Conservation (phyloP, 139 green algal genomes). For the Chlorella sp. region DNA sequence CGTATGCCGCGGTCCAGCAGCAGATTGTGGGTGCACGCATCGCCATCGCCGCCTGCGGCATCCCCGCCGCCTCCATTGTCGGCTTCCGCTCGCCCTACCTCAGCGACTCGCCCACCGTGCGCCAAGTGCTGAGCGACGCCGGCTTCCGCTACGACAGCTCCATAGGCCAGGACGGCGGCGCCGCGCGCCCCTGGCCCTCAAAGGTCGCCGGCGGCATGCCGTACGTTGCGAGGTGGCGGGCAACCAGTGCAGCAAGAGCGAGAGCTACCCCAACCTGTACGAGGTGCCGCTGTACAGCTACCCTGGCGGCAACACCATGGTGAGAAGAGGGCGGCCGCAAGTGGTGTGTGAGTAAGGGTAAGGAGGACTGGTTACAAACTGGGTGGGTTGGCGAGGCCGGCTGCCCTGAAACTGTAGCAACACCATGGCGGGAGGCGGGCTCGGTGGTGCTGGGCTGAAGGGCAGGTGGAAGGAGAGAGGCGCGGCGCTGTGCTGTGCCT, state of each 20-base stretch:
- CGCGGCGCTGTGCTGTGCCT: no score
- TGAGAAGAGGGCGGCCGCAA: neutral
- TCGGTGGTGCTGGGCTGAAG: no score
- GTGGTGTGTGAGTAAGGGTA: no score
- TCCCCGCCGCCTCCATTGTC: neutral
- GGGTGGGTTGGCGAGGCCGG: neutral
- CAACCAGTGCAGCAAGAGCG: conserved; percentile 15
- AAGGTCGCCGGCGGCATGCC: neutral
- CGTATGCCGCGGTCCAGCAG: neutral
- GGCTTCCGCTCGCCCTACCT: conserved; percentile 29
- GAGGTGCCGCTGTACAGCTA: no score
- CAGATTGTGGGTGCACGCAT: neutral
- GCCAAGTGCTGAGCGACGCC: conserved; percentile 6
- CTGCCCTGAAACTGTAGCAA: no score
- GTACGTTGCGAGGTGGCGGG: conserved; percentile 18
- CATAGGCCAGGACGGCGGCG: neutral
- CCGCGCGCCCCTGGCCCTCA: neutral
- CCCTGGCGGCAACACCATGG: neutral
- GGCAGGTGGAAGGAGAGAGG: neutral
- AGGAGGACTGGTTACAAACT: no score
- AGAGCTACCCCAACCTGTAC: conserved; percentile 14
- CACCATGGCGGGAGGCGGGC: no score
- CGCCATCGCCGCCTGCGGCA: conserved; percentile 1
- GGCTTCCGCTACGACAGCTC: conserved; percentile 36
- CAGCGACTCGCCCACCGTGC: conserved; percentile 12